Evolutionary conservation across 441 rosid species (phyloP).

Genomic region (Erodium trifolium): DNA sequence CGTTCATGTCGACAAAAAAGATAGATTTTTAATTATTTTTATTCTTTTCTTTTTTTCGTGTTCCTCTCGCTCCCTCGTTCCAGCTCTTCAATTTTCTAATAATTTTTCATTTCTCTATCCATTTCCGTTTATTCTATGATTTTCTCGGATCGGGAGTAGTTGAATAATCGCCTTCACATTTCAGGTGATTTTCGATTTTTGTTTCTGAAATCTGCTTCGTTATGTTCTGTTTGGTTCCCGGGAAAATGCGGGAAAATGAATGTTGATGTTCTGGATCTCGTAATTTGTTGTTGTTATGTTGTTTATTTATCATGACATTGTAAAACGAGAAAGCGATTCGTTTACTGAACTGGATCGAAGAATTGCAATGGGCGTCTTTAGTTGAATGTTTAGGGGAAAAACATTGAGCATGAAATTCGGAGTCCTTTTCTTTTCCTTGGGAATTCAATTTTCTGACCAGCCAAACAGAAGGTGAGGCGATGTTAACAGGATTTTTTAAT

Average conservation of each 20-base stretch:
- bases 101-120: neutral
- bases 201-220: neutral
- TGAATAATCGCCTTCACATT: neutral
- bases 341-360: neutral
- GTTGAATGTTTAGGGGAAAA: neutral
- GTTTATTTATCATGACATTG: neutral
- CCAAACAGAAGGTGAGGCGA: neutral
- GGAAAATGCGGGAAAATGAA: conserved; percentile 7
- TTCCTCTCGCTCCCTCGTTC: neutral
- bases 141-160: neutral
- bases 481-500: neutral
- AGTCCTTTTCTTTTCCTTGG: neutral
- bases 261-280: neutral
- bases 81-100: neutral
- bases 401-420: neutral
- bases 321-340: neutral
- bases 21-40: neutral
- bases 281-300: neutral
- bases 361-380: neutral
- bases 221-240: conserved; percentile 3
- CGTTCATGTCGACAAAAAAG: neutral
- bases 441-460: neutral
- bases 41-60: neutral
- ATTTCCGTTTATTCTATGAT: neutral
- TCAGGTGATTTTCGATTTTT: neutral